Base-by-base conservation (phyloP, 306 rosid genomes). In the Acacia melanoxylon region DNA sequence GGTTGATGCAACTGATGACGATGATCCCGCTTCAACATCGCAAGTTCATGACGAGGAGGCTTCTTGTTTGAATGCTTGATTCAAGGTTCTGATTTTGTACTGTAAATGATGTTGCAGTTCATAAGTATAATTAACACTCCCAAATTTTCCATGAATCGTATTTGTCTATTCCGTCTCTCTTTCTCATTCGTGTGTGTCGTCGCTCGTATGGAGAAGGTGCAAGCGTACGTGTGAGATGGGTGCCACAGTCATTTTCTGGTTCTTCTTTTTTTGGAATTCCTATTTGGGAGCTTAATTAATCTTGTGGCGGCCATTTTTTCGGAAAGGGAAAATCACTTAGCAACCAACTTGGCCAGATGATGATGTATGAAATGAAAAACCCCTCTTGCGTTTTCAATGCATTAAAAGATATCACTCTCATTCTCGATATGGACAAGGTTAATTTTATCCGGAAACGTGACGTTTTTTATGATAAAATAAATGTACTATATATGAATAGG, bases 11-110 rank as follows among this genome's bases (percentile, higher is more conserved):
- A 51, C 83, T 76, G 63, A 51, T 17, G 20, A 51, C 6, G 63
- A 52, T 5, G n/a, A 54, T 54, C 81, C 90, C 52, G 68, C 83
- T 76, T 79, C 91, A 58, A 78, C 71, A 79, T 82, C 91, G 75
- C 82, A 54, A 59, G 86, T 81, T 27, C 83, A 86, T 9, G 91
- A 88, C 49, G 84, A 84, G 66, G 81, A 78, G 10, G 70, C 46
- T 45, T 78, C 89, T 4, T 79, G 85, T 75, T 82, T 74, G 22
- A 66, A 48, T 25, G 82, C 46, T 83, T 78, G 61, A 78, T 83
- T 72, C 24, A 16, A 37, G 68, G 48, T 67, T 15, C 13, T 68
- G 16, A 69, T 12, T 73, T 66, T 56, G 33, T 77, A 3, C 54
- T 86, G 81, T 76, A 83, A 80, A 80, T 40, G 15, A 25, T 24